Evolutionary conservation across 805 yeast genomes (phyloP), one percentile per base, ranked within the genome.

Genomic region (Alloascoidea africana): DNA sequence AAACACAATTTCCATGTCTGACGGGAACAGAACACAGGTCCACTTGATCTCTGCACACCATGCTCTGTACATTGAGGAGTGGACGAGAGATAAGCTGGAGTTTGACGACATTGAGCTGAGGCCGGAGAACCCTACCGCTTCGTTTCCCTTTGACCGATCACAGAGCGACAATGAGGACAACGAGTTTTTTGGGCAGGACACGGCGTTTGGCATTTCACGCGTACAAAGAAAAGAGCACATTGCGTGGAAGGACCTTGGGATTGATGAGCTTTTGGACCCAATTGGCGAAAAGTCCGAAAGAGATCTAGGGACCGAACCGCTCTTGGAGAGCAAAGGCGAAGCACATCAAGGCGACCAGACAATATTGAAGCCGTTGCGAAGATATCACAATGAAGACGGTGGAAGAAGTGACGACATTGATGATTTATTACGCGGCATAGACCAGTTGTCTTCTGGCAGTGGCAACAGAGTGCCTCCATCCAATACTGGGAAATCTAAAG

Each of bases 11-110:
- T n/a, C n/a, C n/a, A 45, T 42, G 45, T 41, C 42, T 36, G 62
- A 56, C 44, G 53, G 59, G 3, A 53, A 52, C 23, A 42, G 56
- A 18, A 38, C 51, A 16, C 51, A 50, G n/a, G 41, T 51, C 16
- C 60, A 56, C 36, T 45, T 51, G 36, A 40, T 39, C 2, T 38
- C 44, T 3, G 44, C 53, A 5, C 44, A 52, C 14, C 37, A 48
- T n/a, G 58, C 47, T 16, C 41, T 45, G 3, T 40, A 44, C 14
- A 50, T 49, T 33, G 48, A 49, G 13, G 49, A 53, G 17, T 57
- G 59, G 60, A 44, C 46, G 35, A 33, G 45, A 30, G 48, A 45
- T 39, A 47, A 47, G 34, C 44, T 56, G 14, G 49, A 46, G 35
- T 46, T 46, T 16, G 59, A 53, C 27, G 50, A 46, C 23, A 44